Conservation (phyloP, 306 rosid species). For the Cicer pinnatifidum region DNA sequence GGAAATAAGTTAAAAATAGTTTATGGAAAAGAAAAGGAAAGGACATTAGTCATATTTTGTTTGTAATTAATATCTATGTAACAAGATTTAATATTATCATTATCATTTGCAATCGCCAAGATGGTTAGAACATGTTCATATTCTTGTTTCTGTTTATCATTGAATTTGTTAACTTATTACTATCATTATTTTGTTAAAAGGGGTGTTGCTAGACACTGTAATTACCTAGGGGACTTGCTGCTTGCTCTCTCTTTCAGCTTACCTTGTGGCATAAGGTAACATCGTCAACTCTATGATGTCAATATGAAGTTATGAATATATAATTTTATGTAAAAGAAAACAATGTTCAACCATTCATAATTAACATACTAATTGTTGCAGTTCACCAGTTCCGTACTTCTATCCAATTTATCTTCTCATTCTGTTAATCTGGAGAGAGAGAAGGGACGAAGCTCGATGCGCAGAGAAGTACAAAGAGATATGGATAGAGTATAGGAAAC, state of each 20-base stretch:
- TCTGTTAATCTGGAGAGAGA: slow-evolving; percentile 91
- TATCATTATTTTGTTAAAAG: slow-evolving; percentile 50
- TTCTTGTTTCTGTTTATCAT: slow-evolving; percentile 34
- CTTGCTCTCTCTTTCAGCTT: slow-evolving; percentile 94
- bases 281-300: slow-evolving; percentile 31
- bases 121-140: slow-evolving; percentile 11
- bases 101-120: slow-evolving; percentile 16
- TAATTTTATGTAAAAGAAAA: slow-evolving; percentile 2
- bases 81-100: slow-evolving; percentile 13
- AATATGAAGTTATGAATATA: slow-evolving; percentile 1
- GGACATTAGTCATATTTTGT: neutral
- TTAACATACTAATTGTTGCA: slow-evolving; percentile 53
- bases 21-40: neutral
- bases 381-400: slow-evolving; percentile 92
- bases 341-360: slow-evolving; percentile 5
- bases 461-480: slow-evolving; percentile 84
- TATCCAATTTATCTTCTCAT: slow-evolving; percentile 91
- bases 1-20: too few relatives aligned
- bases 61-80: slow-evolving; percentile 26
- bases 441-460: slow-evolving; percentile 96
- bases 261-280: slow-evolving; percentile 92
- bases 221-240: slow-evolving; percentile 93
- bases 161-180: slow-evolving; percentile 17
- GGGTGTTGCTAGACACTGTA: slow-evolving; percentile 95
- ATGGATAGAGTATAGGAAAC: slow-evolving; percentile 73